phyloP scores from a whole-genome alignment of 169 alveolate genomes.

The Neospora caninum region DNA sequence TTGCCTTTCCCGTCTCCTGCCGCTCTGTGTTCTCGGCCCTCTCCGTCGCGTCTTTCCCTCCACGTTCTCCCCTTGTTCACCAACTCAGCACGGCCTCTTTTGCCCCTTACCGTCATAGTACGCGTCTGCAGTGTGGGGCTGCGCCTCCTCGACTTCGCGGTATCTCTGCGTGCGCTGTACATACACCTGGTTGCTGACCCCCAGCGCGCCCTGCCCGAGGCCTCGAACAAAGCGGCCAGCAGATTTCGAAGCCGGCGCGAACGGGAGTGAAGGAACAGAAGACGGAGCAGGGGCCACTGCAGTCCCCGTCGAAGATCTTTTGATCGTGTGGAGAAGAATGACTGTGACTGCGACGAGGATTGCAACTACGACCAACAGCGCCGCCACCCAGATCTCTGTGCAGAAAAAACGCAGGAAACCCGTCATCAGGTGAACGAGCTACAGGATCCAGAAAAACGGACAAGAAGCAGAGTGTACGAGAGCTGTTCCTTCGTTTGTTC shows the following conservation, averaged over 20 bases:
- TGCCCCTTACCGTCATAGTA: background rate
- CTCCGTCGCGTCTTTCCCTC: background rate
- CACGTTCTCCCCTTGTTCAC: background rate
- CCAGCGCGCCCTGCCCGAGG: background rate
- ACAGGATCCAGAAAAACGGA: too few relatives aligned
- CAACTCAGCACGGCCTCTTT: background rate
- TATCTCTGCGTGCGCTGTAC: background rate
- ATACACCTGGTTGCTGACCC: background rate
- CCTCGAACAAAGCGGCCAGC: background rate
- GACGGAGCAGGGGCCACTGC: background rate
- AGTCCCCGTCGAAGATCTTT: background rate
- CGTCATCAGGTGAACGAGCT: background rate
- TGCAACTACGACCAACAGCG: background rate
- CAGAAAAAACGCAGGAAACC: background rate
- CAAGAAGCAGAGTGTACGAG: too few relatives aligned
- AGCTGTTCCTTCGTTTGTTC: too few relatives aligned
- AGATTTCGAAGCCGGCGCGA: background rate
- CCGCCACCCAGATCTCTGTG: constrained; percentile 1
- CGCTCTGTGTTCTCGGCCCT: too few relatives aligned
- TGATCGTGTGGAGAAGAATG: constrained; percentile 18
- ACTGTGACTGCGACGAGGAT: background rate
- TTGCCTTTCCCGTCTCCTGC: too few relatives aligned
- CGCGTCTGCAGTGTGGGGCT: background rate
- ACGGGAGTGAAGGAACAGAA: background rate
- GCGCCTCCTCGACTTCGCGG: background rate